These are phyloP conservation scores for Jaltomata sinuosa DNA, from an alignment of 257 asterid genomes.

Conservation along the genomic window DNA sequence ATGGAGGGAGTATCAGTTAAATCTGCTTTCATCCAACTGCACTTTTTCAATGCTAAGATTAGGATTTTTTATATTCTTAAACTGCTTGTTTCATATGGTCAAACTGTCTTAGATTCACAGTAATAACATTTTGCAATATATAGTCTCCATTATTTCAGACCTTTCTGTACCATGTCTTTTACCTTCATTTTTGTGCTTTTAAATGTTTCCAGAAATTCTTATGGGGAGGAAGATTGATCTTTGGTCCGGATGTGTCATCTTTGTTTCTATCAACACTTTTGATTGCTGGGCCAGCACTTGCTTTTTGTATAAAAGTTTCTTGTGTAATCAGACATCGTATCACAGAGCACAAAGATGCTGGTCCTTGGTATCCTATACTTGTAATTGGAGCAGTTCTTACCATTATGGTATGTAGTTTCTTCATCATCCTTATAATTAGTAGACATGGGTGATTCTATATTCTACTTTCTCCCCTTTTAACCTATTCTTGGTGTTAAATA, in stretches of 20 bases:
- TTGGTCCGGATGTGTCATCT: constrained; percentile 84
- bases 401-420: constrained; percentile 40
- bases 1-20: neutral
- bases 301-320: constrained; percentile 46
- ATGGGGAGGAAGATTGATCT: constrained; percentile 82
- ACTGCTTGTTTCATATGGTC: neutral
- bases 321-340: constrained; percentile 24
- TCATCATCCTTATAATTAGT: neutral
- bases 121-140: neutral
- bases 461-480: neutral
- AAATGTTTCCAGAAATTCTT: constrained; percentile 59
- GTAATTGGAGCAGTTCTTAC: constrained; percentile 47
- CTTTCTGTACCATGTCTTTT: neutral
- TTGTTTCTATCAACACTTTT: constrained; percentile 49
- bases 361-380: constrained; percentile 57
- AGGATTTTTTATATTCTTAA: neutral
- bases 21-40: neutral
- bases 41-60: neutral
- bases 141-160: neutral
- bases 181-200: constrained; percentile 3
- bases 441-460: neutral
- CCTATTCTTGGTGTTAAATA: neutral
- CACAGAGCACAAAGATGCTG: constrained; percentile 26
- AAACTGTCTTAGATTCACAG: neutral
- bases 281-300: constrained; percentile 55